Base-by-base conservation (phyloP, 345 rosid species). In the Turnera subulata region DNA sequence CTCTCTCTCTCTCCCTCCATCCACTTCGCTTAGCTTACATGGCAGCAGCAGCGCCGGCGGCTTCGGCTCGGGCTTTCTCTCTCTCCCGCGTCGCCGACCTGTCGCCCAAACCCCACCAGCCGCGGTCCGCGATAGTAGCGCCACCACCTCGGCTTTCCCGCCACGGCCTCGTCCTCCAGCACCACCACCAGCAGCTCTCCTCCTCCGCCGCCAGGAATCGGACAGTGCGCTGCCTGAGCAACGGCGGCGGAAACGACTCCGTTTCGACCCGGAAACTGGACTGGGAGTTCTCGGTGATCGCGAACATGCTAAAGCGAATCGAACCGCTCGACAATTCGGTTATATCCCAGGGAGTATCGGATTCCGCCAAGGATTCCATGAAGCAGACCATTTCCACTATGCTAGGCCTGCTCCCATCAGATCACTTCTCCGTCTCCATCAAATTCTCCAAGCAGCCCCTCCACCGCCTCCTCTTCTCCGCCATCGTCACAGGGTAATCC, bases 341-440 rank as follows among this genome's bases (percentile, higher is more conserved):
- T 25, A 77, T 91, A 67, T 85, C 96, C 49, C 82, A 88, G 76
- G 80, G 85, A 44, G 73, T 91, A 63, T 91, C 98, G 42, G 91
- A 84, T 72, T 80, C 91, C 44, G 84, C 96, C 25, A 85, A 76
- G 82, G 96, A 81, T 46, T 88, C 98, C 0, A 91, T 91, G 94
- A 91, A 91, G 72, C 88, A 82, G 77, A 88, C 97, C 58, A 84
- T 91, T 37, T 88, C 96, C 0, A 63, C 92, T 25, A 91, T 91
- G 96, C 86, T 91, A 1, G 98, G 98, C 2, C 76, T 91, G 52
- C 90, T 91, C 18, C 98, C 98, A 12, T 91, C 96, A 7, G 84
- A 82, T 66, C 88, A 84, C 16, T 88, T 91, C 73, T 56, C 82
- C 44, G 85, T 88, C 49, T 73, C 77, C 51, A 65, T 91, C 40